Evolutionary conservation across 257 asterid genomes (phyloP).

Genomic region (Coffea canephora): DNA sequence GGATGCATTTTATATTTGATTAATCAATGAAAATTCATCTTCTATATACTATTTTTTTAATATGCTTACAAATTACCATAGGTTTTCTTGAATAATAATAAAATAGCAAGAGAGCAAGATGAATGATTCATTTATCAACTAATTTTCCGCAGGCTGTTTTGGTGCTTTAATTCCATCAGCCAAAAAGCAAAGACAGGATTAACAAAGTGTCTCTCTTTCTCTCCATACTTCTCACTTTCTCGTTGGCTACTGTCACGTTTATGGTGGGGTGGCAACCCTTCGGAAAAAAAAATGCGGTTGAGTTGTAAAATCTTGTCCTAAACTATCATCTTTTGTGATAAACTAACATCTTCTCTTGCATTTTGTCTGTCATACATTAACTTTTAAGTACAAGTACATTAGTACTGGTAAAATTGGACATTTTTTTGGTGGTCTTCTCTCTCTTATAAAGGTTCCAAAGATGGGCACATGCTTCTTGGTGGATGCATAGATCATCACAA

Average conservation of each 20-base stretch:
- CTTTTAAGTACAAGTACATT: not conserved
- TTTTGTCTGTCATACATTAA: not conserved
- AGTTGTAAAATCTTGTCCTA: conserved; percentile 23
- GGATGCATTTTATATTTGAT: too few species aligned
- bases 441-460: not conserved
- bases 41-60: too few species aligned
- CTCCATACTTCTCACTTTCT: conserved; percentile 6
- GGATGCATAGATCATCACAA: not conserved
- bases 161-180: conserved; percentile 6
- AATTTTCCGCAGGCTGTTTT: conserved; percentile 14
- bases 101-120: not conserved
- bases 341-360: conserved; percentile 8
- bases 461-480: not conserved
- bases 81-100: too few species aligned
- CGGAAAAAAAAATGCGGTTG: conserved; percentile 4
- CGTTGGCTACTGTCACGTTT: conserved; percentile 22
- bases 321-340: conserved; percentile 10
- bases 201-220: conserved; percentile 19
- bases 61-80: too few species aligned
- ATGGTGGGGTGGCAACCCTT: conserved; percentile 18
- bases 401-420: conserved; percentile 3
- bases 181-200: conserved; percentile 5
- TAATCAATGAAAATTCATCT: too few species aligned
- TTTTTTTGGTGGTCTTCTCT: not conserved
- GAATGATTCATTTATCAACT: not conserved